These are phyloP conservation scores for Naganishia onofrii DNA, from an alignment of 768 basidiomycete genomes.

Conservation along the genomic window DNA sequence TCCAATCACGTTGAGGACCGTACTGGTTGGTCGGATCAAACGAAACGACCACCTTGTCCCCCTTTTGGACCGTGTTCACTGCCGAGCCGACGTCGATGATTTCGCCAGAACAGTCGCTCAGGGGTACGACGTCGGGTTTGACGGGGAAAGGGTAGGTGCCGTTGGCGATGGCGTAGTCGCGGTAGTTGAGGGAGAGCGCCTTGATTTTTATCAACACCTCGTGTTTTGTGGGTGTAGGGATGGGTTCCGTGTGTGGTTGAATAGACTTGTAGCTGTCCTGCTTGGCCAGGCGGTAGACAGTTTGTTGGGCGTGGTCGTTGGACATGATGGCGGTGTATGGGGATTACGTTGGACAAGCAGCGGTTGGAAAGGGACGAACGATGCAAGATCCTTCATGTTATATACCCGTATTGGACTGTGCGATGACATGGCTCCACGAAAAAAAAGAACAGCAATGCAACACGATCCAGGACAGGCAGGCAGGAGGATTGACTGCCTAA, in stretches of 20 bases:
- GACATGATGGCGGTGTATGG: too few species aligned
- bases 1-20: constrained; percentile 4
- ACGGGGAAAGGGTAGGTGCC: constrained; percentile 33
- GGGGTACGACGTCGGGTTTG: constrained; percentile 29
- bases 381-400: too few species aligned
- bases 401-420: too few species aligned
- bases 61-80: constrained; percentile 31
- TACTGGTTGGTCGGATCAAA: constrained; percentile 32
- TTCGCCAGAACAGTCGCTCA: constrained; percentile 33
- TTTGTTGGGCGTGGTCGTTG: too few species aligned
- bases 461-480: too few species aligned
- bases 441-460: too few species aligned
- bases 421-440: too few species aligned
- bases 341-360: too few species aligned
- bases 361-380: too few species aligned
- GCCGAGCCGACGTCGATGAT: constrained; percentile 28
- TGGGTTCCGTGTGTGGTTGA: neutral
- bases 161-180: constrained; percentile 16
- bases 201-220: constrained; percentile 19
- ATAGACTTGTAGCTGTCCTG: neutral
- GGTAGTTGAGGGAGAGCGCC: constrained; percentile 23
- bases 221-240: neutral
- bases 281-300: constrained; percentile 8
- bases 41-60: constrained; percentile 33
- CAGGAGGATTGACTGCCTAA: too few species aligned